phyloP scores from a whole-genome alignment of 2,329 filamentous ascomycete genomes.

The Apiospora arundinis region DNA sequence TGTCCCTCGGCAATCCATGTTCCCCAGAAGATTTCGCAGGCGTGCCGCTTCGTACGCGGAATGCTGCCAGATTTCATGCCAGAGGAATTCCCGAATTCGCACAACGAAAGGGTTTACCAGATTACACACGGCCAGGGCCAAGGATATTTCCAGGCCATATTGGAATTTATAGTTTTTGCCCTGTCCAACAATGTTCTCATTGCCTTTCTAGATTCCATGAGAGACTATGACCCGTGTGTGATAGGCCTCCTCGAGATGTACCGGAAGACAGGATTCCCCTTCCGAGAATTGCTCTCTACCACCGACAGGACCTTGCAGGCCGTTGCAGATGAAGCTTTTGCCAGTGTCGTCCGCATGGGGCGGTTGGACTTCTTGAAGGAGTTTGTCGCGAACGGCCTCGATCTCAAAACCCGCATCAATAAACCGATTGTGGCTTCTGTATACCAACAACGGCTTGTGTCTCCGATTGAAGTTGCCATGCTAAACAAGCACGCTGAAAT shows the following conservation, averaged over 20 bases:
- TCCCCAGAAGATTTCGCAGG: too few species aligned
- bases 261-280: not conserved
- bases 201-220: not conserved
- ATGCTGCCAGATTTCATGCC: not conserved
- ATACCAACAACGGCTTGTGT: too few species aligned
- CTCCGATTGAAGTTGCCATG: not conserved
- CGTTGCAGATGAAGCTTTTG: not conserved
- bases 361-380: not conserved
- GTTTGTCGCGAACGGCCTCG: not conserved
- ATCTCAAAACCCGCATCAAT: not conserved
- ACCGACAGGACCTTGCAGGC: not conserved
- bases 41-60: too few species aligned
- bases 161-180: not conserved
- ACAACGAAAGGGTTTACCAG: not conserved
- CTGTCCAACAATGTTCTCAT: not conserved
- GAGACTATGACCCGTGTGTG: not conserved
- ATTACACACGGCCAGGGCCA: not conserved
- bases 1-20: too few species aligned
- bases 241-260: not conserved
- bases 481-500: not conserved
- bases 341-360: not conserved
- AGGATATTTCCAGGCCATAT: not conserved
- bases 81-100: not conserved
- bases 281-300: not conserved
- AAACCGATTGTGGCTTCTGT: not conserved